Evolutionary conservation across 176 grass and related monocot genomes (phyloP).

Genomic region (Oryza punctata): DNA sequence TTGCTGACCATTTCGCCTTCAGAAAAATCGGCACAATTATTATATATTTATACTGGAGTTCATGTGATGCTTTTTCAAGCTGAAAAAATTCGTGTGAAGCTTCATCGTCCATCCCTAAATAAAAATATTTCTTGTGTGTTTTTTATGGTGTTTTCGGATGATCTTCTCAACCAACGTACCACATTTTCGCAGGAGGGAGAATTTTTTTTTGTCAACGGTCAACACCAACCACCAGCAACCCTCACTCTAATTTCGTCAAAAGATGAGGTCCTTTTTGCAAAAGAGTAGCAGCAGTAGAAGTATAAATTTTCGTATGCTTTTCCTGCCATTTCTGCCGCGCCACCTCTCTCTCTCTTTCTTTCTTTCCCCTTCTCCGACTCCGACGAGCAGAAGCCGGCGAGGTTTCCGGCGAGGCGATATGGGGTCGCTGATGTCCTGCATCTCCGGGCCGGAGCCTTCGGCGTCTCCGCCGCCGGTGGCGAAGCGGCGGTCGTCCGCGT

Average conservation of each 20-base stretch:
- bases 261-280: background rate
- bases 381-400: background rate
- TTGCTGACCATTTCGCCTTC: background rate
- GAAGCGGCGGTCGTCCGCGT: constrained; percentile 41
- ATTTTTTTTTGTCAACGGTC: background rate
- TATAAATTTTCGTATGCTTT: constrained; percentile 57
- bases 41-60: background rate
- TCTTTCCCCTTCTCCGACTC: background rate
- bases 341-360: background rate
- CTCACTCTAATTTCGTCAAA: background rate
- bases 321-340: constrained; percentile 53
- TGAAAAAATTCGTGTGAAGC: background rate
- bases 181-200: background rate
- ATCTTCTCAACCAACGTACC: background rate
- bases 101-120: background rate
- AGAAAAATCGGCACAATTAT: background rate
- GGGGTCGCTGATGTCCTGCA: constrained; percentile 73
- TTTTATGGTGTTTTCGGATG: background rate
- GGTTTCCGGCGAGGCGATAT: constrained; percentile 24
- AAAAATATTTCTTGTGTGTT: background rate
- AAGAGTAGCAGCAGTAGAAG: background rate
- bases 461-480: constrained; percentile 23
- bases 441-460: constrained; percentile 38
- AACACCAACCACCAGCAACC: background rate
- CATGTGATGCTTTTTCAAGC: background rate